Conservation (phyloP, 2,329 filamentous ascomycete genomes). For the Pseudogymnoascus sp. region DNA sequence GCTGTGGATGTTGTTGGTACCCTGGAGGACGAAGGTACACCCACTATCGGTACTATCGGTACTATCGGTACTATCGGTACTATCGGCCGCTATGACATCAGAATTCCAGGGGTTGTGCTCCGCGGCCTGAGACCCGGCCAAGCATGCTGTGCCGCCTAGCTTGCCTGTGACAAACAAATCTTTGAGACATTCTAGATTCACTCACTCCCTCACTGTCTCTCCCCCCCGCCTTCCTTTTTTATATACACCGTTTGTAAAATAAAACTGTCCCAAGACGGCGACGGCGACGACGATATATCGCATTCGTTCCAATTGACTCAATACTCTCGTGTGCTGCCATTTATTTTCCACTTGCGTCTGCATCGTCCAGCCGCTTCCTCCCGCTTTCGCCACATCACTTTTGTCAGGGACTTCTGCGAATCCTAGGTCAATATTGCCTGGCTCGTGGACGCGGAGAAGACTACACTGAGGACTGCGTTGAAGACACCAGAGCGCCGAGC, state of each 20-base stretch:
- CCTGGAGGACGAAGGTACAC: no score
- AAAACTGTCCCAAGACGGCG: background rate
- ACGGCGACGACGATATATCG: background rate
- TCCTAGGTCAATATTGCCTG: background rate
- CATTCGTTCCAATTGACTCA: background rate
- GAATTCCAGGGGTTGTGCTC: background rate
- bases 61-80: no score
- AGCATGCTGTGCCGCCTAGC: background rate
- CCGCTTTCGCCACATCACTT: background rate
- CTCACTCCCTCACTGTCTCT: background rate
- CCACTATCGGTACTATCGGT: no score
- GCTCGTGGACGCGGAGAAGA: background rate
- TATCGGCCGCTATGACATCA: background rate
- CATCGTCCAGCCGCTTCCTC: background rate
- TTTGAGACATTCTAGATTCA: constrained; percentile 2
- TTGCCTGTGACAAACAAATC: background rate
- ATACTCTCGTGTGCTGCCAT: background rate
- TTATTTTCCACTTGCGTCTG: background rate
- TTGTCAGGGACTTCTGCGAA: background rate
- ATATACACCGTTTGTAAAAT: background rate
- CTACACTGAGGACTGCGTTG: background rate
- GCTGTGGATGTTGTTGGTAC: no score
- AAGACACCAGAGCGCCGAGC: background rate
- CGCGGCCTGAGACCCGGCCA: background rate
- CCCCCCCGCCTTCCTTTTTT: background rate